Conservation (phyloP, 2,329 filamentous ascomycete genomes). For the Alternaria novae-zelandiae region DNA sequence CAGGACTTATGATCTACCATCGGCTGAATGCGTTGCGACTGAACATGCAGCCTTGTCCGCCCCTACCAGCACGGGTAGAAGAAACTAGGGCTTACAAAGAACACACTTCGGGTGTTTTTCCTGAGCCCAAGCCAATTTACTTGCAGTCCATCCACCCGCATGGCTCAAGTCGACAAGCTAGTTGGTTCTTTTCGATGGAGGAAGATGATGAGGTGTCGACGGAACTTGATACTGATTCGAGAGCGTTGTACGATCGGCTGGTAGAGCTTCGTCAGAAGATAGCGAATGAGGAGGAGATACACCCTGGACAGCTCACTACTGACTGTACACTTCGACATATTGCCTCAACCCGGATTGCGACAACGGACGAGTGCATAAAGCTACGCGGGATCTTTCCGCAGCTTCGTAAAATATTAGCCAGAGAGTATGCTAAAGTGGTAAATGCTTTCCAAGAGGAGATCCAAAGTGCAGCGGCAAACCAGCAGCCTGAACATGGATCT, state of each 20-base stretch:
- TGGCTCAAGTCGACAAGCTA: neutral
- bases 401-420: neutral
- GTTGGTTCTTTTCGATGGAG: neutral
- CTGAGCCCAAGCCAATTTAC: neutral
- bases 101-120: neutral
- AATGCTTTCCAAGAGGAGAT: neutral
- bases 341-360: neutral
- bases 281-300: conserved; percentile 1
- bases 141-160: neutral
- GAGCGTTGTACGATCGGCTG: neutral
- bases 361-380: neutral
- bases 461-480: neutral
- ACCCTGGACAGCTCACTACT: neutral
- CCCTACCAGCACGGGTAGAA: neutral
- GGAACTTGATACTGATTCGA: neutral
- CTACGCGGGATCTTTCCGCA: neutral
- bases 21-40: neutral
- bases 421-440: neutral
- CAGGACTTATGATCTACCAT: neutral
- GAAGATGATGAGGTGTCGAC: neutral
- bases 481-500: neutral
- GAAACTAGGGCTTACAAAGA: neutral
- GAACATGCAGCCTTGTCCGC: neutral
- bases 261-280: neutral
- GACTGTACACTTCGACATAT: neutral